Evolutionary conservation across 2,329 filamentous ascomycete species (phyloP).

Genomic region (Aspergillus phoenicis): DNA sequence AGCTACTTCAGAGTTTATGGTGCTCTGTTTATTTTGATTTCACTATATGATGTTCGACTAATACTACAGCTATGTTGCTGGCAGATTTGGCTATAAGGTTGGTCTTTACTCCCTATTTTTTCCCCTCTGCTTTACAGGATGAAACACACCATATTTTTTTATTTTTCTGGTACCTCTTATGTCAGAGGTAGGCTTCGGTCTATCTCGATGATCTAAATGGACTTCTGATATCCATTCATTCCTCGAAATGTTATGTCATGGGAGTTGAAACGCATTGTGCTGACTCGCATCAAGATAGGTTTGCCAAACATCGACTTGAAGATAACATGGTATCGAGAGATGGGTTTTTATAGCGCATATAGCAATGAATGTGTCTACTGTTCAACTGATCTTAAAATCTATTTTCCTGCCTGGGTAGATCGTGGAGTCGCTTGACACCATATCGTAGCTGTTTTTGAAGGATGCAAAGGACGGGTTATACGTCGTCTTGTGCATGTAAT

Average conservation of each 20-base stretch:
- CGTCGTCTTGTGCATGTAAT: no score
- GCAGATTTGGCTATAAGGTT: constrained; percentile 5
- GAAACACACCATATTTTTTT: constrained; percentile 64
- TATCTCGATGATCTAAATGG: constrained; percentile 76
- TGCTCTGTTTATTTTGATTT: background rate
- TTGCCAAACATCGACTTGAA: no score
- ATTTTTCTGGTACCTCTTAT: constrained; percentile 99
- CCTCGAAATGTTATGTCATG: background rate
- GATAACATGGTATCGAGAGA: background rate
- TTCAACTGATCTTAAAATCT: background rate
- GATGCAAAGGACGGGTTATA: no score
- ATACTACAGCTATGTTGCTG: background rate
- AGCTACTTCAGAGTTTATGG: constrained; percentile 11
- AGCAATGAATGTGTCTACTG: background rate
- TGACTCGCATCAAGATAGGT: constrained; percentile 19
- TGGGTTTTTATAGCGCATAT: background rate
- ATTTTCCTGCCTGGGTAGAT: background rate
- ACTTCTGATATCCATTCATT: constrained; percentile 68
- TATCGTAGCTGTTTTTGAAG: no score
- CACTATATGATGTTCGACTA: background rate
- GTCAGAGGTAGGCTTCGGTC: constrained; percentile 62
- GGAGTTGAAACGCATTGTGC: constrained; percentile 14
- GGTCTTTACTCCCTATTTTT: constrained; percentile 28
- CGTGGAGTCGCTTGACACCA: background rate
- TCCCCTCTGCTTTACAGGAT: constrained; percentile 58